Base-by-base conservation (phyloP, 2,329 filamentous ascomycete species). In the Cucurbitaria berberidis region DNA sequence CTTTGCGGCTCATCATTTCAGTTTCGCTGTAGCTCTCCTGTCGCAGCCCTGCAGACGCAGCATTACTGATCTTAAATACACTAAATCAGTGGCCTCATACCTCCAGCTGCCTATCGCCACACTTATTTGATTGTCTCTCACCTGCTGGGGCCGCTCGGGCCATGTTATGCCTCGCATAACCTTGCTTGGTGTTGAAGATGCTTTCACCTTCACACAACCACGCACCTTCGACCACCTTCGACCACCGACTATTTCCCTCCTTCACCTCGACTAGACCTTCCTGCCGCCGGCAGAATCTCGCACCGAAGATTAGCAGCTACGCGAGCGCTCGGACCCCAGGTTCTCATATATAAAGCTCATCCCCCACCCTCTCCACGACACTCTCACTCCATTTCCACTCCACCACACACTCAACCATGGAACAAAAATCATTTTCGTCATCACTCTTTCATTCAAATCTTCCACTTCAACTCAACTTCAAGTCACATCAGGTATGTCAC, bases 71-170 rank as follows among this genome's bases (percentile, higher is more conserved):
- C 18, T 36, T 41, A 18, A 5, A n/a, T 9, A 38, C 15, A 8
- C 15, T 8, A 18, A 30, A 8, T 15, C 15, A 13, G 19, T 21
- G 16, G 35, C 26, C 24, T 36, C 3, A 29, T 10, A 29, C 34
- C 40, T 10, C 30, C 24, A 15, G 10, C 18, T 35, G 18, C 15
- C n/a, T 15, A 21, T 15, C 19, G 21, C 19, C 19, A 8, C 21
- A 38, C 21, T 22, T 11, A n/a, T 22, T 26, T 22, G 11, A 26
- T 9, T 15, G 4, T 11, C 22, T 35, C 27, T 42, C 32, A 40
- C 27, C 18, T 45, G 35, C 13, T 26, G 45, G 26, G 47, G 50
- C 45, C 47, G 57, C 57, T 50, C 40, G 47, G 50, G 27, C 57
- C 57, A 56, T 30, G 8, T 47, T 36, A 26, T 39, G 19, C 19